Evolutionary conservation across 139 green algal genomes (phyloP), one percentile per base, ranked within the genome.

Genomic region (Auxenochlorella pyrenoidosa): DNA sequence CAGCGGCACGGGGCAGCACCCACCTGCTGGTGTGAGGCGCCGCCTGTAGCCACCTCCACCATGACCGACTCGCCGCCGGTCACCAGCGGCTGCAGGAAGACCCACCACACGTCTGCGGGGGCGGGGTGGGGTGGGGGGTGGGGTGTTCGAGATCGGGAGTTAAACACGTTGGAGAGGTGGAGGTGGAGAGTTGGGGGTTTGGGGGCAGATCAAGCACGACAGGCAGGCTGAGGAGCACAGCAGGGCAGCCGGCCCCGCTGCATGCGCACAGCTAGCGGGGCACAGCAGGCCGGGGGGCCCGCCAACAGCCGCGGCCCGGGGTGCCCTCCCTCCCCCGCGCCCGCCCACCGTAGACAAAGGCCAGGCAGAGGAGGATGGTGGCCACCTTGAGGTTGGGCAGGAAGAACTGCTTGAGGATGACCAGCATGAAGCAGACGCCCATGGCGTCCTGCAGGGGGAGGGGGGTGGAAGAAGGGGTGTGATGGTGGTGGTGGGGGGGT

Each of bases 61-160:
- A 99, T 99, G n/a, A 98, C 97, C 71, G 88, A 95, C 36, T 93
- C 63, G 0, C 94, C 91, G n/a, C 92, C 82, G n/a, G 95, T 93
- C 12, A 99, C 82, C 40, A 94, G 47, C 10, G 97, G 97, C 89
- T 97, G 94, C 36, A 99, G 84, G 93, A 98, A 99, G 28, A 99
- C 97, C 95, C 94, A 99, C 88, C 98, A 99, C 32, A 99, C 92
- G 90, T 98, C 80, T 85, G 80, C 59, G 36, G 32, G 36, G 26
- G 19, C 13, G 38, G 79, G 44, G 44, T 5, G 21, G 41, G 13
- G 38, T 40, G 73, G 28, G 32, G 38, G 28, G 36, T 36, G 22
- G 60, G 5, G 36, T 68, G 22, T 3, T 12, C 8, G 22, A 68
- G 59, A 28, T n/a, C 10, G 19, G 59, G 59, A 18, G 59, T 28